Conservation (phyloP, 2,329 filamentous ascomycete species). For the Aspergillus cejpii region DNA sequence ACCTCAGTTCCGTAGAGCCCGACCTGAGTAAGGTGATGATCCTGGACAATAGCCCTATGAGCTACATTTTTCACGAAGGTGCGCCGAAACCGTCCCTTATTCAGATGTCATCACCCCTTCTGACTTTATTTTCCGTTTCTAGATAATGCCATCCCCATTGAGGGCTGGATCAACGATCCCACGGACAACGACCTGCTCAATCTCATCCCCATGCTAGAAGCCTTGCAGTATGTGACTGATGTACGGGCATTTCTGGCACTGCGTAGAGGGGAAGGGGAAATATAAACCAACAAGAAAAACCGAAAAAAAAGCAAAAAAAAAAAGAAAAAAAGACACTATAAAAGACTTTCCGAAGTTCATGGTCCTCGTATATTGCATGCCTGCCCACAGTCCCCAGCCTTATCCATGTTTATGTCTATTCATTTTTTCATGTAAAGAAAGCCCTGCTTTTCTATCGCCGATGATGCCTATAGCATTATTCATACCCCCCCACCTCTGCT, state of each 20-base stretch:
- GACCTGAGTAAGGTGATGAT: conserved; percentile 99
- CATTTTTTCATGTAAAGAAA: conserved; percentile 12
- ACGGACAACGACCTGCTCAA: conserved; percentile 94
- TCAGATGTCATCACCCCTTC: conserved; percentile 1
- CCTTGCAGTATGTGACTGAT: conserved; percentile 92
- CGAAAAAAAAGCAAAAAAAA: conserved; percentile 1
- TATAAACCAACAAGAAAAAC: conserved; percentile 15
- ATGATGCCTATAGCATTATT: conserved; percentile 10
- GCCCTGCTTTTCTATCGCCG: conserved; percentile 3
- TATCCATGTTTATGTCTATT: background rate
- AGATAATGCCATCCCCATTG: conserved; percentile 99
- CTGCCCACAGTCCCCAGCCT: conserved; percentile 2
- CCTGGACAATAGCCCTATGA: conserved; percentile 94
- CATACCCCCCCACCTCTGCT: conserved; percentile 13
- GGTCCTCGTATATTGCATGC: conserved; percentile 12
- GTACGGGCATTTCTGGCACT: conserved; percentile 84
- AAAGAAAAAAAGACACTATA: background rate
- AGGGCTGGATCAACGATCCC: conserved; percentile 98
- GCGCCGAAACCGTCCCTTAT: conserved; percentile 25
- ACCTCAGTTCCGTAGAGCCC: conserved; percentile 89
- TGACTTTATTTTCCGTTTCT: conserved; percentile 6
- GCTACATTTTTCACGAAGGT: conserved; percentile 99
- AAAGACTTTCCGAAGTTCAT: conserved; percentile 1
- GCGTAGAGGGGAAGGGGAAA: conserved; percentile 65
- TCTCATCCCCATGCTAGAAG: conserved; percentile 85